Conservation (phyloP, 176 grass and related monocot genomes). For the Elymus sibiricus region DNA sequence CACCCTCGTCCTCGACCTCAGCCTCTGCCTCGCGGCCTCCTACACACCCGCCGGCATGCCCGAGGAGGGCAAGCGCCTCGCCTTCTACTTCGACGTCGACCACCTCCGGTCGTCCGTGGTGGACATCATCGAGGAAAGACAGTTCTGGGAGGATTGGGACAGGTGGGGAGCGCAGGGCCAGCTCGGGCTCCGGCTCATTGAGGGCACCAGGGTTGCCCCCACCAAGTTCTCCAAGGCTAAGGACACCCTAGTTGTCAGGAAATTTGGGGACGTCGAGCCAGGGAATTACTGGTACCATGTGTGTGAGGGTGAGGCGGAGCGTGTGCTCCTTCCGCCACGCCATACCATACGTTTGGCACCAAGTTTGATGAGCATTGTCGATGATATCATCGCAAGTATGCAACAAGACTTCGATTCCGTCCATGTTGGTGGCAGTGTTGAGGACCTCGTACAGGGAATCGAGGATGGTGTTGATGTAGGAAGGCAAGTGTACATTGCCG, state of each 20-base stretch:
- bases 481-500: constrained; percentile 58
- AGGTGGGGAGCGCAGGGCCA: constrained; percentile 57
- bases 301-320: constrained; percentile 53
- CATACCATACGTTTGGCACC: constrained; percentile 39
- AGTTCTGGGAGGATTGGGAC: constrained; percentile 76
- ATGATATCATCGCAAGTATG: constrained; percentile 52
- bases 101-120: constrained; percentile 43
- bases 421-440: constrained; percentile 28
- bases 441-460: constrained; percentile 21
- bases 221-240: constrained; percentile 49
- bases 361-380: constrained; percentile 60
- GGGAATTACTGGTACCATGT: constrained; percentile 86
- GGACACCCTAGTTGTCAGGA: constrained; percentile 63
- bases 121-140: constrained; percentile 47
- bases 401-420: constrained; percentile 57
- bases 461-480: constrained; percentile 35
- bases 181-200: constrained; percentile 50
- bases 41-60: constrained; percentile 37
- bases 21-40: constrained; percentile 54
- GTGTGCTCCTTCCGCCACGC: constrained; percentile 17
- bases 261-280: constrained; percentile 74
- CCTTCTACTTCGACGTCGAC: constrained; percentile 71
- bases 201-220: constrained; percentile 50
- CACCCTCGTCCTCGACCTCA: constrained; percentile 61
- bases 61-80: constrained; percentile 76